A percentile compares a stretch with the other conserved stretches of the same genome.
Evolutionary conservation across 1,284 basidiomycete genomes (phyloP).

Genomic region (Sporisorium iseilematis-ciliati): DNA sequence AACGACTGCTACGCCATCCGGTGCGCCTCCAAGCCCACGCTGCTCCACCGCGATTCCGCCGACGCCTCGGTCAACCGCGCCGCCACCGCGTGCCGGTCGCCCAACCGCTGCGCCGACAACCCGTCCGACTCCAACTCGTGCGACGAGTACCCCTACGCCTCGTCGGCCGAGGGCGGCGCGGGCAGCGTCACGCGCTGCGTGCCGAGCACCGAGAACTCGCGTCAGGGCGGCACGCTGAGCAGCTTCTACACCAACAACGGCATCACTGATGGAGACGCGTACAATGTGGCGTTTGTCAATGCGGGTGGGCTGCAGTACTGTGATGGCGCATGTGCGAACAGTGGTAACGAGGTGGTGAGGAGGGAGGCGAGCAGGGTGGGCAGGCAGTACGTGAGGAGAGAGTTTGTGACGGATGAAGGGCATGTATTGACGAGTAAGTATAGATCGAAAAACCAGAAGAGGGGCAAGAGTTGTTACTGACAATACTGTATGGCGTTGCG

Average conservation of each 20-base stretch:
- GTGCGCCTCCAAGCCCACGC: slow-evolving; percentile 49
- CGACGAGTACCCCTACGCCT: slow-evolving; percentile 58
- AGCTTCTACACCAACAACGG: slow-evolving; percentile 49
- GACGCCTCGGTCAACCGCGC: slow-evolving; percentile 44
- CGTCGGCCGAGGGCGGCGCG: slow-evolving; percentile 50
- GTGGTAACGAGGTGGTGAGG: slow-evolving; percentile 48
- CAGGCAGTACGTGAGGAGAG: slow-evolving; percentile 24
- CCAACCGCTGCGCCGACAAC: slow-evolving; percentile 54
- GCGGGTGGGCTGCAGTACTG: slow-evolving; percentile 49
- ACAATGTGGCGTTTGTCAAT: slow-evolving; percentile 51
- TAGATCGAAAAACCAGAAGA: neutral
- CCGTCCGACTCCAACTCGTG: slow-evolving; percentile 46
- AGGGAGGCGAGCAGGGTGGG: slow-evolving; percentile 7
- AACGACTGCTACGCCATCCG: slow-evolving; percentile 58
- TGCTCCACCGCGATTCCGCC: slow-evolving; percentile 54
- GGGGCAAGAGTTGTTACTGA: neutral
- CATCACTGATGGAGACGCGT: slow-evolving; percentile 43
- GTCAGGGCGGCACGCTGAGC: slow-evolving; percentile 48
- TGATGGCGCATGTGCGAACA: slow-evolving; percentile 40
- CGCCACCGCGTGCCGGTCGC: slow-evolving; percentile 48
- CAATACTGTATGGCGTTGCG: neutral
- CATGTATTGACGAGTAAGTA: slow-evolving; percentile 45
- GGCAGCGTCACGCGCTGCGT: slow-evolving; percentile 56
- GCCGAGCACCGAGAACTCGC: slow-evolving; percentile 47
- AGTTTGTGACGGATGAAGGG: slow-evolving; percentile 48